Conservation (phyloP, 192 early-diverging fungal genomes). For the Coemansia erecta region DNA sequence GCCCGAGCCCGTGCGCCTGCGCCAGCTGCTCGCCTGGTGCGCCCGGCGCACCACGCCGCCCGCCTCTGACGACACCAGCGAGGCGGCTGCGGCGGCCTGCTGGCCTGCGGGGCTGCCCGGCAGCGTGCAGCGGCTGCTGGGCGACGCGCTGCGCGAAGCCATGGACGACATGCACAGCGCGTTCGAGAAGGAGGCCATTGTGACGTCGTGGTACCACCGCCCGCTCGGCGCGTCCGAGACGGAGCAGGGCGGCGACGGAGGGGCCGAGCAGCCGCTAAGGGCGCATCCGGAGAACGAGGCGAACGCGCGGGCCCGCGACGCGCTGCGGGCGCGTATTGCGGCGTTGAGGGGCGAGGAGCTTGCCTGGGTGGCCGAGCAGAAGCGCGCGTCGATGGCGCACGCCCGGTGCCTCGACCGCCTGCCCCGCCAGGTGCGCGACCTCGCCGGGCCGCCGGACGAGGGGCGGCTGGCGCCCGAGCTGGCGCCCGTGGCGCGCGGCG, state of each 20-base stretch:
- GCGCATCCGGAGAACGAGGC: conserved; percentile 44
- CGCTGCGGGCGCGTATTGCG: conserved; percentile 20
- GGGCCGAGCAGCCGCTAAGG: conserved; percentile 12
- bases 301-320: conserved; percentile 27
- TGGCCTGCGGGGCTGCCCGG: conserved; percentile 30
- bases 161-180: conserved; percentile 47
- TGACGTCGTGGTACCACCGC: conserved; percentile 52
- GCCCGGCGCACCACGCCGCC: conserved; percentile 34
- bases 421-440: conserved; percentile 27
- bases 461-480: conserved; percentile 3
- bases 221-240: conserved; percentile 17
- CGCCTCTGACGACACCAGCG: no score
- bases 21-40: conserved; percentile 70
- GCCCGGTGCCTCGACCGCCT: conserved; percentile 30
- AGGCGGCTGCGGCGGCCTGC: no score
- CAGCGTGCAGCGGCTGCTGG: conserved; percentile 16
- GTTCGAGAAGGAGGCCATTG: conserved; percentile 42
- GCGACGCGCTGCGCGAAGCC: conserved; percentile 32
- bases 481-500: not conserved
- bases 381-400: conserved; percentile 32
- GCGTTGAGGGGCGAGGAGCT: conserved; percentile 23
- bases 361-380: conserved; percentile 40
- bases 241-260: no score
- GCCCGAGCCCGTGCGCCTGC: conserved; percentile 63
- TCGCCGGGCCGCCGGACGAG: conserved; percentile 5